These are phyloP conservation scores for Stephania japonica DNA, from an alignment of 164 flowering plant species.

Conservation along the genomic window DNA sequence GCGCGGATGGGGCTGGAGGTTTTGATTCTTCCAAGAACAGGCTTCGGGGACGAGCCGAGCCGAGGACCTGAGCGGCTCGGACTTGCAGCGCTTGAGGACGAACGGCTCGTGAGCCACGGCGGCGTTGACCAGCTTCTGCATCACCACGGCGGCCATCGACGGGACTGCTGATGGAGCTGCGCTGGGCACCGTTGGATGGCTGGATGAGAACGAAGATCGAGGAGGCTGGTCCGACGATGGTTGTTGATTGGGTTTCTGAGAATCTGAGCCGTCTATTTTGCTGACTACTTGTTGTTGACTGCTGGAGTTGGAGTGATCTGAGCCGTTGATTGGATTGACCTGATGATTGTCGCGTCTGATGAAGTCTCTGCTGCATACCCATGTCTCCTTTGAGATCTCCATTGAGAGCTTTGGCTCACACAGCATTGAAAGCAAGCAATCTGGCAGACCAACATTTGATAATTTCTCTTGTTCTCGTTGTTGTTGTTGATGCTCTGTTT, in stretches of 20 bases:
- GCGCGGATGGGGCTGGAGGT: conserved; percentile 3
- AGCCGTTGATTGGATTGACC: conserved; percentile 13
- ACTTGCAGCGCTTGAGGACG: conserved; percentile 84
- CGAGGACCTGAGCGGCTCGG: conserved; percentile 82
- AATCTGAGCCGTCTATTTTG: conserved; percentile 15
- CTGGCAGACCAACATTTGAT: conserved; percentile 33
- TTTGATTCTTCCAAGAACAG: conserved; percentile 5
- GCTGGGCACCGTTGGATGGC: conserved; percentile 22
- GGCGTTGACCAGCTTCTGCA: conserved; percentile 61
- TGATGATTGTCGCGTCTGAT: conserved; percentile 27
- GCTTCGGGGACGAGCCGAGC: conserved; percentile 34
- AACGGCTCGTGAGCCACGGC: conserved; percentile 72
- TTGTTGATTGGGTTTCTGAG: conserved; percentile 15
- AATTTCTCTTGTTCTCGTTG: not conserved
- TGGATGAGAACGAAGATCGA: conserved; percentile 48
- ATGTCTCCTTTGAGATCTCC: conserved; percentile 98
- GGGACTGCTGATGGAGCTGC: not conserved
- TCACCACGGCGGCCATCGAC: conserved; percentile 59
- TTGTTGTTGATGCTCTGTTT: not conserved
- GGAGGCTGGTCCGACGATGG: not conserved
- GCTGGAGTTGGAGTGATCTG: conserved; percentile 23
- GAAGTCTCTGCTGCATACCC: conserved; percentile 90
- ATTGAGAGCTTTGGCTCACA: conserved; percentile 94
- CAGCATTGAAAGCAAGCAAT: conserved; percentile 87
- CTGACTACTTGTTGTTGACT: conserved; percentile 16